phyloP scores from a whole-genome alignment of 2,329 filamentous ascomycete genomes.

The Penicillium sp. region DNA sequence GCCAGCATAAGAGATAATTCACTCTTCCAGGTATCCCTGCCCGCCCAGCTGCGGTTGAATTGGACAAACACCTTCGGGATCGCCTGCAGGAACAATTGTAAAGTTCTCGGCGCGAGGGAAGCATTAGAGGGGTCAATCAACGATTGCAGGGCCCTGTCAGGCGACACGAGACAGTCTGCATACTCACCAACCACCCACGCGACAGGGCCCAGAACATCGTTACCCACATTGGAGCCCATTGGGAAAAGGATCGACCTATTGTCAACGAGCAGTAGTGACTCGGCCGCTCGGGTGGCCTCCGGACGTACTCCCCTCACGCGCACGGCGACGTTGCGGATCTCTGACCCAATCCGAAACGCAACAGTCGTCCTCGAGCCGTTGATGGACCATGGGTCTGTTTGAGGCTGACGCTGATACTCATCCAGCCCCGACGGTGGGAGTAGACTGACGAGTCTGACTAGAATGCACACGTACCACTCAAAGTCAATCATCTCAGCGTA shows the following conservation, averaged over 20 bases:
- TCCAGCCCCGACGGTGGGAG: conserved; percentile 30
- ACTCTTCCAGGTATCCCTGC: conserved; percentile 70
- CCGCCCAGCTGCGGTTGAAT: conserved; percentile 59
- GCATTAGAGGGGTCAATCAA: conserved; percentile 63
- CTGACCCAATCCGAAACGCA: conserved; percentile 61
- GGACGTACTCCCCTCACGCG: conserved; percentile 78
- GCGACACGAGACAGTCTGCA: conserved; percentile 62
- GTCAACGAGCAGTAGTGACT: conserved; percentile 60
- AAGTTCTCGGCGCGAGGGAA: conserved; percentile 57
- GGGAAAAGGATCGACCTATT: conserved; percentile 57
- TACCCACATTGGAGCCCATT: conserved; percentile 46
- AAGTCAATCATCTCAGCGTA: conserved; percentile 85
- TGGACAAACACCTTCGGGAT: conserved; percentile 77
- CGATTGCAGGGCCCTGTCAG: conserved; percentile 67
- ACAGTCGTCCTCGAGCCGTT: conserved; percentile 21
- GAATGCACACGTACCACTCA: conserved; percentile 92
- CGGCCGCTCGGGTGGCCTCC: conserved; percentile 76
- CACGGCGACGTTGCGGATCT: conserved; percentile 84
- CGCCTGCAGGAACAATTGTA: conserved; percentile 78
- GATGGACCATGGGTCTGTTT: conserved; percentile 4
- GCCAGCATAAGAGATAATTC: conserved; percentile 72
- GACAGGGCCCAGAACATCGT: conserved; percentile 66
- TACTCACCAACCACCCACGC: conserved; percentile 90
- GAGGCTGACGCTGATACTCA: conserved; percentile 19
- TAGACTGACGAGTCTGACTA: conserved; percentile 76